phyloP scores from a whole-genome alignment of 2,329 filamentous ascomycete species.

The Ramularia collo-cygni region DNA sequence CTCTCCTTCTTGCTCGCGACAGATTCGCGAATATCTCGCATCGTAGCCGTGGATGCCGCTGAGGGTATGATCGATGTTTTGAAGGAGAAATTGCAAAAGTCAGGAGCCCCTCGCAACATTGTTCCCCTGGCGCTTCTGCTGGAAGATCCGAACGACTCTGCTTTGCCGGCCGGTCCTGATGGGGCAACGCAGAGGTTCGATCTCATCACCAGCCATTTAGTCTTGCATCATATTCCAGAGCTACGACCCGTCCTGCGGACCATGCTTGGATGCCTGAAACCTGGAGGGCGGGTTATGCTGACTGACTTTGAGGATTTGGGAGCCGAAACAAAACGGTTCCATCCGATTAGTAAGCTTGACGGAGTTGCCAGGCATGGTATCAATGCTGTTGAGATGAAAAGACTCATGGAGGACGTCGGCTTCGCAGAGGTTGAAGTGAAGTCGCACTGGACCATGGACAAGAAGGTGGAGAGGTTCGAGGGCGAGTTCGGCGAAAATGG shows the following conservation, averaged over 20 bases:
- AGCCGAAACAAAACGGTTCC: slow-evolving; percentile 20
- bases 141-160: slow-evolving; percentile 19
- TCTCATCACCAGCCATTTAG: slow-evolving; percentile 22
- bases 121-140: slow-evolving; percentile 19
- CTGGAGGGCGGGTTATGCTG: slow-evolving; percentile 19
- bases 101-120: slow-evolving; percentile 17
- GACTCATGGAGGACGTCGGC: slow-evolving; percentile 15
- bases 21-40: slow-evolving; percentile 9
- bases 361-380: slow-evolving; percentile 24
- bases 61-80: slow-evolving; percentile 24
- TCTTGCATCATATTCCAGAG: slow-evolving; percentile 23
- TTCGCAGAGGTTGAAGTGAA: slow-evolving; percentile 19
- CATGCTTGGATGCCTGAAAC: slow-evolving; percentile 19
- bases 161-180: slow-evolving; percentile 11
- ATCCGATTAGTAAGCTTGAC: slow-evolving; percentile 20
- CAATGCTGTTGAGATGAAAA: slow-evolving; percentile 15
- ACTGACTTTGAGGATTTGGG: slow-evolving; percentile 25
- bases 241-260: slow-evolving; percentile 18
- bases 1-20: slow-evolving; percentile 19
- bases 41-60: slow-evolving; percentile 22
- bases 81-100: slow-evolving; percentile 15
- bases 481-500: slow-evolving; percentile 21
- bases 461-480: slow-evolving; percentile 24
- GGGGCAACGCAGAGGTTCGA: slow-evolving; percentile 19
- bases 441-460: slow-evolving; percentile 21